Evolutionary conservation across 495 filamentous ascomycete genomes (phyloP), one percentile per base, ranked within the genome.

Genomic region (Usnea hakonensis): DNA sequence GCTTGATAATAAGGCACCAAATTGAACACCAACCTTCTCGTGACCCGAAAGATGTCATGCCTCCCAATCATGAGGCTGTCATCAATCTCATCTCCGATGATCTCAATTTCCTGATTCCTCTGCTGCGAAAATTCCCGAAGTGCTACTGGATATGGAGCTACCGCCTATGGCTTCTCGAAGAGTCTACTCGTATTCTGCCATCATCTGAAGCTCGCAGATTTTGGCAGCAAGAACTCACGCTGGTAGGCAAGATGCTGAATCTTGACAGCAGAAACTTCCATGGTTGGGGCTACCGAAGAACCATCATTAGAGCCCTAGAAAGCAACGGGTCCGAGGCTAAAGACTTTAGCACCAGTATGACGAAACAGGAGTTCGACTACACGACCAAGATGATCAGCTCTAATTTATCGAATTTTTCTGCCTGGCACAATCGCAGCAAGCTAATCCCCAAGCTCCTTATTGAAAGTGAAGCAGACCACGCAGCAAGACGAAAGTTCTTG

Each of bases 71-170:
- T 17, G 75, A 83, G 36, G 76, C 79, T 37, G 74, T 88, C 64
- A 77, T 83, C 72, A 79, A 85, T 46, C 81, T 76, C 71, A 76
- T 83, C 72, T 75, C 75, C 36, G 73, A 77, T 64, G 94, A 98
- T 67, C 79, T 97, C 32, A 71, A 74, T 30, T 94, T 96, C 71
- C 83, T 91, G 41, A 79, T 97, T 41, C 90, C 90, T 3, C 80
- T 99, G 16, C 84, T 97, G 41, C 78, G 84, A 38, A 83, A 90
- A 64, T 90, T 83, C 67, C 95, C 94, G 30, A 99, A 99, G 76
- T 97, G 94, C 78, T 99, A 99, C 78, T 97, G 94, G 91, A 90
- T 99, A 48, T 99, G 94, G 94, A 95, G 95, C 72, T 90, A 97
- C 75, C 87, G 94, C n/a, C 74, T 85, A 16, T 97, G 95, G 94